Evolutionary conservation across 2,329 filamentous ascomycete species (phyloP), one percentile per base, ranked within the genome.

Genomic region (Fonsecaea pedrosoi): DNA sequence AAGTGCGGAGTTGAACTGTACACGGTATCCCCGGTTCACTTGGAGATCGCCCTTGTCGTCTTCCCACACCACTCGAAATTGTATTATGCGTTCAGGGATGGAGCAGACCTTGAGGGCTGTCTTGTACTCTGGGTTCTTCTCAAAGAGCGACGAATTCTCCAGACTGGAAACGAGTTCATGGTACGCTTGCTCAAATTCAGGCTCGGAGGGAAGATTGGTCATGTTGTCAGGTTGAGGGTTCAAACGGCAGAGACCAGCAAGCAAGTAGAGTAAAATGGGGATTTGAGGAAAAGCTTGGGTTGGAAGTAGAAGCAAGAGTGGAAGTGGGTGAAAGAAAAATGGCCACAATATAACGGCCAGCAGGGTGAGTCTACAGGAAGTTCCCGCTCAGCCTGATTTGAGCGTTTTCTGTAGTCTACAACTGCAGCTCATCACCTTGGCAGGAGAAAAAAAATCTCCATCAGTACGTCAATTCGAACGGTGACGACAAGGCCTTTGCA

Each of bases 121-220:
- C 82, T 89, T 90, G 89, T 95, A 97, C 82, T 97, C 93, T 74
- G 94, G 95, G 84, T 96, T 89, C 84, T 96, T 90, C 80, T 94
- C 79, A 86, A 98, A 98, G 73, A 99, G 90, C 70, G 89, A 89
- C 82, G 91, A 95, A 86, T 94, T 89, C 84, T 98, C 93, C 78
- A 99, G 92, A 70, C 94, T 97, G 77, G 91, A 95, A 81, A 86
- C 92, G 74, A 99, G 92, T 88, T 99, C 94, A 81, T 93, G 92
- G 88, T 96, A 96, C 77, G 94, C 94, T 88, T 98, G 94, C 89
- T 97, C 89, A 85, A 98, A 98, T 85, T 99, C 94, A 77, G 95
- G 94, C 88, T 98, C 94, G 71, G 84, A 83, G 60, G 92, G 88
- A 77, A 95, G 86, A 85, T 95, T 90, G 73, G 93, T 91, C 92